Conservation (phyloP, 2,329 filamentous ascomycete genomes). For the Diaporthe nobilis region DNA sequence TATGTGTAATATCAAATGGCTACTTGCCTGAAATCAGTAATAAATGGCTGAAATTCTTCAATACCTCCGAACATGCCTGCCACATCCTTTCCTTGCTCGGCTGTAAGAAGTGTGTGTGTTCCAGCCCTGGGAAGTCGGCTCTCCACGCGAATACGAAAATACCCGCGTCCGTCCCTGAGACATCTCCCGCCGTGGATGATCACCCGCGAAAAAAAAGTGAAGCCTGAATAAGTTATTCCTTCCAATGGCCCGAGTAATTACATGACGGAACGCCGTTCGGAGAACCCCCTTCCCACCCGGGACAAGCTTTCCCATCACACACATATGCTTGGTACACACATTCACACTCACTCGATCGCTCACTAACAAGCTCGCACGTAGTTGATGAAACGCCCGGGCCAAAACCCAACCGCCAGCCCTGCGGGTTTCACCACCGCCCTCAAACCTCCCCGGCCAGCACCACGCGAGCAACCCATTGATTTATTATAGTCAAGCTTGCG, state of each 20-base stretch:
- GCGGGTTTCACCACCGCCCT: conserved; percentile 14
- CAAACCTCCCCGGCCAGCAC: not conserved
- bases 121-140: not conserved
- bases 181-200: conserved; percentile 9
- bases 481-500: conserved; percentile 20
- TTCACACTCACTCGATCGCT: not conserved
- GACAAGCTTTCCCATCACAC: not conserved
- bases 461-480: not conserved
- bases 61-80: not conserved
- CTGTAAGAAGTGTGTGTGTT: not conserved
- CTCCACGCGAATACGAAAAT: not conserved
- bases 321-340: not conserved
- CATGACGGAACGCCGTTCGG: not conserved
- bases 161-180: not conserved
- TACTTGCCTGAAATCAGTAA: too few species aligned
- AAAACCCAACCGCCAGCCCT: not conserved
- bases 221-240: not conserved
- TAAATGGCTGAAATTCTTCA: not conserved
- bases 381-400: conserved; percentile 15
- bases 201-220: not conserved
- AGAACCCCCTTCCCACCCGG: not conserved
- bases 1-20: not conserved
- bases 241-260: not conserved
- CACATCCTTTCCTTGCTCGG: not conserved
- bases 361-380: not conserved